Percentiles rank a stretch among this genome's conserved stretches.
These are phyloP conservation scores for Ustilago trichophora DNA, from an alignment of 1,284 basidiomycete species.

Conservation along the genomic window DNA sequence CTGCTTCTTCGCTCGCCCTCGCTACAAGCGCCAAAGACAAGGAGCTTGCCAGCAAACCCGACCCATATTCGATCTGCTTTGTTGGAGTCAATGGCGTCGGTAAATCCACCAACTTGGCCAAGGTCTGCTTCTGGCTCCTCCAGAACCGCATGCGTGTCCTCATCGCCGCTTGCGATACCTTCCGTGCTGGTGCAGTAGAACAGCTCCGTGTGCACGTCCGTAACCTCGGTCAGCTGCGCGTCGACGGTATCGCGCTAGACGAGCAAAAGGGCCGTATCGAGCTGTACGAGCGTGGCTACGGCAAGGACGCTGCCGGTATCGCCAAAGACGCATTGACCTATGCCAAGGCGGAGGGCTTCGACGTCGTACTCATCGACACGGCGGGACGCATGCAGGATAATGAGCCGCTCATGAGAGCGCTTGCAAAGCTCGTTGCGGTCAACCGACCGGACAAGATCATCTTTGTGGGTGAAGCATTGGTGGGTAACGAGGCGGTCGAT, in stretches of 20 bases:
- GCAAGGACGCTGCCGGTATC: slow-evolving; percentile 97
- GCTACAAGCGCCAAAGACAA: slow-evolving; percentile 64
- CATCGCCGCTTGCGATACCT: slow-evolving; percentile 98
- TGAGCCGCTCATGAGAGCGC: slow-evolving; percentile 65
- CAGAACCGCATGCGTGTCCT: slow-evolving; percentile 92
- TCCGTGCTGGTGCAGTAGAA: slow-evolving; percentile 96
- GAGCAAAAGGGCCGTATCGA: slow-evolving; percentile 80
- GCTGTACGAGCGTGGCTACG: slow-evolving; percentile 94
- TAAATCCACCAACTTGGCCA: slow-evolving; percentile 96
- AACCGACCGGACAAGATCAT: slow-evolving; percentile 66
- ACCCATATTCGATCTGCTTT: slow-evolving; percentile 93
- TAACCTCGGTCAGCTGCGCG: slow-evolving; percentile 84
- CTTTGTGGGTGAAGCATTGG: slow-evolving; percentile 66
- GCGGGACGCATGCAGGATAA: slow-evolving; percentile 67
- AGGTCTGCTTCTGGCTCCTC: slow-evolving; percentile 98
- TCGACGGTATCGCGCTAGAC: slow-evolving; percentile 52
- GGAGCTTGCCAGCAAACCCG: slow-evolving; percentile 70
- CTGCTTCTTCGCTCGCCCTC: slow-evolving; percentile 43
- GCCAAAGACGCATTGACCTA: slow-evolving; percentile 86
- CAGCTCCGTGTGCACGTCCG: slow-evolving; percentile 95
- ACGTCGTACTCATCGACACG: slow-evolving; percentile 66
- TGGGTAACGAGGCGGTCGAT: slow-evolving; percentile 66
- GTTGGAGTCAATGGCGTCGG: slow-evolving; percentile 99
- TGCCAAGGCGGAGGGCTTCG: slow-evolving; percentile 57
- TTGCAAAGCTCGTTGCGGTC: slow-evolving; percentile 63